These are phyloP conservation scores for Catharanthus roseus DNA, from an alignment of 257 asterid genomes.

Conservation along the genomic window DNA sequence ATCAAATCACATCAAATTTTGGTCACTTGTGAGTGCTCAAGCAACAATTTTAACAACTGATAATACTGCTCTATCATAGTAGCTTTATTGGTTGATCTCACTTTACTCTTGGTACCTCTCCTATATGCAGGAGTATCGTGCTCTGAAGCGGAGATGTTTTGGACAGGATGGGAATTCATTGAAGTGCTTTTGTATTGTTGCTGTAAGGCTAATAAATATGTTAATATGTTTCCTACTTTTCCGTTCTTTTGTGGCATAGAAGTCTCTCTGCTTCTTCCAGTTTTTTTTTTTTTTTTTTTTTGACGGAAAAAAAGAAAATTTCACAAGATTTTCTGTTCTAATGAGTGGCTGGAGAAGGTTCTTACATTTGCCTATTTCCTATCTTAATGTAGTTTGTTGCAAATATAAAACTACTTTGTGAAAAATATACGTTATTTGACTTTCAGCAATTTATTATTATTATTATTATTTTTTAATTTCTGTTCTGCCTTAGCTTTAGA, in stretches of 20 bases:
- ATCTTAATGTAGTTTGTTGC: too few relatives aligned
- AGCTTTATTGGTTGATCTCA: neutral
- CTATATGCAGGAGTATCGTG: slow-evolving; percentile 71
- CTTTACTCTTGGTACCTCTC: slow-evolving; percentile 18
- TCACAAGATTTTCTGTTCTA: too few relatives aligned
- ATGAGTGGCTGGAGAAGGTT: neutral
- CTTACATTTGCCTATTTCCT: neutral
- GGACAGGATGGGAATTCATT: slow-evolving; percentile 72
- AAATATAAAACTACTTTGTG: neutral
- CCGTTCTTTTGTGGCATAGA: neutral
- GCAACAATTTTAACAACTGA: neutral
- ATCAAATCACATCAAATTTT: neutral
- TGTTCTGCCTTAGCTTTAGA: neutral
- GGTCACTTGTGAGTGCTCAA: neutral
- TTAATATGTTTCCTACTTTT: slow-evolving; percentile 5
- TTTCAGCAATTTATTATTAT: neutral
- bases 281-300: slow-evolving; percentile 2
- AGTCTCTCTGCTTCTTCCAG: neutral
- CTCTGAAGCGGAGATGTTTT: slow-evolving; percentile 75
- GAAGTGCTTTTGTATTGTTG: slow-evolving; percentile 84
- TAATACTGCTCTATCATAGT: neutral
- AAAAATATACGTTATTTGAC: neutral
- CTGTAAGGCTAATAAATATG: slow-evolving; percentile 42
- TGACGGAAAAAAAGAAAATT: too few relatives aligned
- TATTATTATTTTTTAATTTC: too few relatives aligned